Percentiles rank a stretch among this genome's conserved stretches.
Evolutionary conservation across 768 basidiomycete genomes (phyloP).

Genomic region (Boletus barrowsii): DNA sequence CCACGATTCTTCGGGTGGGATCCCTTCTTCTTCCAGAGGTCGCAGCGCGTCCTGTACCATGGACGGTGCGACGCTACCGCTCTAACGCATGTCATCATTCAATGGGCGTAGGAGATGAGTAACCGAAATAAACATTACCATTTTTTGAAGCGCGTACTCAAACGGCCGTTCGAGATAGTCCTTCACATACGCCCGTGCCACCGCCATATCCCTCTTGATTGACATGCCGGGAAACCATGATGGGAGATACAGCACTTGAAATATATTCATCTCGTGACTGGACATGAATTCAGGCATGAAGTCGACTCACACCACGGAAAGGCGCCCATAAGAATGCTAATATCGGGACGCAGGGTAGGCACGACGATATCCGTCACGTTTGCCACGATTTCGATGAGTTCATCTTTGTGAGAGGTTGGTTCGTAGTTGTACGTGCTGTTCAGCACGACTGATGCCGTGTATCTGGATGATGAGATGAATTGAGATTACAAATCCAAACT

Average conservation of each 20-base stretch:
- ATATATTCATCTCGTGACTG: no score
- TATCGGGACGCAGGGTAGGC: slow-evolving; percentile 2
- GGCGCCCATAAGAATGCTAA: not conserved
- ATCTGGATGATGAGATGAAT: not conserved
- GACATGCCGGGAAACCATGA: slow-evolving; percentile 14
- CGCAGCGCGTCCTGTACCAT: not conserved
- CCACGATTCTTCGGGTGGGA: not conserved
- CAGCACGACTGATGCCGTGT: slow-evolving; percentile 6
- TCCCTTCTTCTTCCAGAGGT: not conserved
- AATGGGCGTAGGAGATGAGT: not conserved
- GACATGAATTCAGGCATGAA: not conserved
- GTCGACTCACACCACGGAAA: slow-evolving; percentile 5
- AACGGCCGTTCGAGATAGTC: slow-evolving; percentile 1
- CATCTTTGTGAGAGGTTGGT: not conserved
- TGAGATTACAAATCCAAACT: not conserved
- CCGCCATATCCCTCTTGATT: not conserved
- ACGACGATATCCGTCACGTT: not conserved
- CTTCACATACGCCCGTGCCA: not conserved
- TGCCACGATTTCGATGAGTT: not conserved
- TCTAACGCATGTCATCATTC: not conserved
- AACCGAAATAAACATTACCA: no score
- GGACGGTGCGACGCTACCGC: not conserved
- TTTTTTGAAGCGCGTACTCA: not conserved
- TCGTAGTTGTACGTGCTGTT: not conserved
- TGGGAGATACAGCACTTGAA: slow-evolving; percentile 13